phyloP scores from a whole-genome alignment of 495 filamentous ascomycete genomes.

The Aspergillus diversus region DNA sequence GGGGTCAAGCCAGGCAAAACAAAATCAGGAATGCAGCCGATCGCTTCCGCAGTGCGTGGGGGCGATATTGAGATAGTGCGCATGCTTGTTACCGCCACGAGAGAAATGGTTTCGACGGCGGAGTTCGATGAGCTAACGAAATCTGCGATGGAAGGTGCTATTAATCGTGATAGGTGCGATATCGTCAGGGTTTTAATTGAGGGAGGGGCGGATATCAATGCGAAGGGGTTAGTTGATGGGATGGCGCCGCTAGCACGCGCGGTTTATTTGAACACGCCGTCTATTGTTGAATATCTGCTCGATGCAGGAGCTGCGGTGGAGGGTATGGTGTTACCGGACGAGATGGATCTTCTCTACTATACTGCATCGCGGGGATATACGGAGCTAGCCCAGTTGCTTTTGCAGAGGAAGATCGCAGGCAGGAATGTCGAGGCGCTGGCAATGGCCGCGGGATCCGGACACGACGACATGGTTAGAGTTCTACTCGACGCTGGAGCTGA shows the following conservation, averaged over 20 bases:
- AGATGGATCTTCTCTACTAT: background rate
- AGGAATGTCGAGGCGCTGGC: background rate
- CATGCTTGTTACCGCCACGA: background rate
- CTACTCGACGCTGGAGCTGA: conserved; percentile 3
- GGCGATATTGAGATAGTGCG: background rate
- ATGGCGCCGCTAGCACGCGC: background rate
- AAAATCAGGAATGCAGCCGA: background rate
- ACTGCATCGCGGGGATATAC: background rate
- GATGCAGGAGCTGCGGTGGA: background rate
- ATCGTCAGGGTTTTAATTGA: background rate
- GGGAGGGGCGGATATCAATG: background rate
- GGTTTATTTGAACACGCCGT: background rate
- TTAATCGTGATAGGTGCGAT: background rate
- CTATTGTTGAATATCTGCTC: background rate
- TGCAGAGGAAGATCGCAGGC: background rate
- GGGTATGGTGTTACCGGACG: background rate
- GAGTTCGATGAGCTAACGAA: background rate
- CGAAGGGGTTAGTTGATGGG: background rate
- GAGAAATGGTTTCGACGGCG: background rate
- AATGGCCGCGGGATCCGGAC: background rate
- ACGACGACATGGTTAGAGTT: background rate
- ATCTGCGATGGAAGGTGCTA: background rate
- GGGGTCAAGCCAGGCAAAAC: background rate
- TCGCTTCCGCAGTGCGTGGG: background rate
- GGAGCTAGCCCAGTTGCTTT: background rate